A percentile compares a stretch with the other conserved stretches of the same genome.
These are phyloP conservation scores for Dothideomycetes sp. DNA, from an alignment of 2,329 filamentous ascomycete genomes.

Conservation along the genomic window DNA sequence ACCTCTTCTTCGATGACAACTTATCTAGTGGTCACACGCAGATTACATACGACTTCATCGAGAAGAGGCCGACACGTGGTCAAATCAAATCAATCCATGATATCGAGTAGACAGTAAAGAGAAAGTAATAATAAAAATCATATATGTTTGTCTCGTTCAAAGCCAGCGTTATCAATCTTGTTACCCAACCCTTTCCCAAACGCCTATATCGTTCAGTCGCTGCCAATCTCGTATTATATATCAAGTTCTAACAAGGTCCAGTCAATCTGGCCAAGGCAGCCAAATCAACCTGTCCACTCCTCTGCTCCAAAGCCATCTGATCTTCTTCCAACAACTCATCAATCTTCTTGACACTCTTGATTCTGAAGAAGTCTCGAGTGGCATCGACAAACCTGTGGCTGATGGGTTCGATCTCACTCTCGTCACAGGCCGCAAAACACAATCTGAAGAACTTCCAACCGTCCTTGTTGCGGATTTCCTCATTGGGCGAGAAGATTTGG, in stretches of 20 bases:
- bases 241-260: conserved; percentile 11
- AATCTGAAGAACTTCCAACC: conserved; percentile 67
- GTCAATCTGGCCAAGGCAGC: conserved; percentile 7
- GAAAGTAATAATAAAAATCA: too few species aligned
- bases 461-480: conserved; percentile 46
- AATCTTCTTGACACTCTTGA: conserved; percentile 57
- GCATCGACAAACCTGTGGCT: conserved; percentile 59
- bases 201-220: too few species aligned
- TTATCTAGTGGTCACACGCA: too few species aligned
- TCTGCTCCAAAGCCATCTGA: conserved; percentile 15
- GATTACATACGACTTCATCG: too few species aligned
- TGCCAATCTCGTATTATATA: too few species aligned
- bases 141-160: too few species aligned
- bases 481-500: conserved; percentile 60
- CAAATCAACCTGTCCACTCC: conserved; percentile 1
- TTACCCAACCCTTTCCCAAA: too few species aligned
- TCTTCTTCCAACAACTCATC: conserved; percentile 49
- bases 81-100: too few species aligned
- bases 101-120: too few species aligned
- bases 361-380: conserved; percentile 65
- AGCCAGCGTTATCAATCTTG: too few species aligned
- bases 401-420: conserved; percentile 55
- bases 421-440: conserved; percentile 78
- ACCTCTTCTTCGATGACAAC: too few species aligned
- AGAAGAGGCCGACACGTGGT: too few species aligned